A percentile compares a stretch with the other conserved stretches of the same genome.
These are phyloP conservation scores for Suhomyces kunorum DNA, from an alignment of 1,139 yeast genomes.

Conservation along the genomic window DNA sequence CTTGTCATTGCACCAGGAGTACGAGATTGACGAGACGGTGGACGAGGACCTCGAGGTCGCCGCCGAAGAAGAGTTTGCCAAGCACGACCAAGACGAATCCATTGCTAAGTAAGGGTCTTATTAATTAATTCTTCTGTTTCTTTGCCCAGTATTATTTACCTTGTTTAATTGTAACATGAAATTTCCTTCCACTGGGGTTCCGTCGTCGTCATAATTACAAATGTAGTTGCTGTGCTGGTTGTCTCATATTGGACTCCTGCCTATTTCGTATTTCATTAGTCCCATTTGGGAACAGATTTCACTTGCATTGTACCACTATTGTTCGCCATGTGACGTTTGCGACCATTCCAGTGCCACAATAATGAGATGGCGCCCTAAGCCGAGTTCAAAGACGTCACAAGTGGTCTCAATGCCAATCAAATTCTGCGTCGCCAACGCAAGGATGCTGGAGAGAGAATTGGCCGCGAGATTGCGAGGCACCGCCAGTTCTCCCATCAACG, in stretches of 20 bases:
- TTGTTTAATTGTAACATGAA: conserved; percentile 9
- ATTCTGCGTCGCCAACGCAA: conserved; percentile 37
- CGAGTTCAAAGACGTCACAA: not conserved
- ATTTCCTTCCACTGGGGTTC: conserved; percentile 1
- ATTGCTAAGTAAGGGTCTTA: conserved; percentile 13
- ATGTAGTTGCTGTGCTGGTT: conserved; percentile 5
- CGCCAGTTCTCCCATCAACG: conserved; percentile 15
- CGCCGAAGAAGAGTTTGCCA: conserved; percentile 45
- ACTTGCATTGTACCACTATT: conserved; percentile 3
- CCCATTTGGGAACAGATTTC: conserved; percentile 7
- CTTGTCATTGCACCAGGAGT: conserved; percentile 80
- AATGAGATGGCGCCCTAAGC: conserved; percentile 3
- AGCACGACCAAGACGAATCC: conserved; percentile 36
- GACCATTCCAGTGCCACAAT: not conserved
- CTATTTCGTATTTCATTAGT: conserved; percentile 1
- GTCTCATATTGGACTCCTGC: conserved; percentile 4
- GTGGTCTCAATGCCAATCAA: conserved; percentile 4
- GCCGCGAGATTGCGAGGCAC: conserved; percentile 33
- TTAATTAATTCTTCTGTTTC: conserved; percentile 7
- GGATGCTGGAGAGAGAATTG: conserved; percentile 40
- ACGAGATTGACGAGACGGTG: conserved; percentile 65
- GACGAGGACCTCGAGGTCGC: conserved; percentile 53
- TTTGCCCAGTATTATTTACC: conserved; percentile 11
- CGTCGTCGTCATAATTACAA: not conserved
- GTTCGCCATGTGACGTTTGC: not conserved